Conservation (phyloP, 2,329 filamentous ascomycete species). For the Colletotrichum plurivorum region DNA sequence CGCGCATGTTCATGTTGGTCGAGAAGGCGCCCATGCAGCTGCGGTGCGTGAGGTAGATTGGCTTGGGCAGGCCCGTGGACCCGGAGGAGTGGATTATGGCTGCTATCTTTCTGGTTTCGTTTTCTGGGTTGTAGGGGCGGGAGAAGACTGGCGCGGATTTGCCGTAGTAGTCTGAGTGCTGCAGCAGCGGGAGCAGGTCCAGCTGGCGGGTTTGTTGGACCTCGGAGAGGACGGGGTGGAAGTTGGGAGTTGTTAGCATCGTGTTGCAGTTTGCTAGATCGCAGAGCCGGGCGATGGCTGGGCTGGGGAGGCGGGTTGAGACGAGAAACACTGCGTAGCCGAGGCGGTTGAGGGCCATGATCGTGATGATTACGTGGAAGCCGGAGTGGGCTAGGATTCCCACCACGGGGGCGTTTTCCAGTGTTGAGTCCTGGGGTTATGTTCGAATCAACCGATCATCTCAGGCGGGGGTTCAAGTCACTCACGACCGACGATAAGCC, state of each 20-base stretch:
- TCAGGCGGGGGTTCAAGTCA: not conserved
- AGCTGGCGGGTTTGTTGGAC: slow-evolving; percentile 2
- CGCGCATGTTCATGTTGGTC: slow-evolving; percentile 53
- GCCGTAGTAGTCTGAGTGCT: slow-evolving; percentile 4
- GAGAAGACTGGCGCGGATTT: not conserved
- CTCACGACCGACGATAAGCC: not conserved
- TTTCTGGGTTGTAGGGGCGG: not conserved
- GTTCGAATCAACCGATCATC: not conserved
- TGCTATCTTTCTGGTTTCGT: slow-evolving; percentile 12
- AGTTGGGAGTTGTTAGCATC: slow-evolving; percentile 15
- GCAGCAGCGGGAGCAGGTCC: not conserved
- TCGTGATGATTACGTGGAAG: slow-evolving; percentile 66
- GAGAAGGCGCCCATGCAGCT: slow-evolving; percentile 63
- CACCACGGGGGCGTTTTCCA: slow-evolving; percentile 54
- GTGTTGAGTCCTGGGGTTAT: not conserved
- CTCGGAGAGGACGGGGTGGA: slow-evolving; percentile 4
- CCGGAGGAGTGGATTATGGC: slow-evolving; percentile 56
- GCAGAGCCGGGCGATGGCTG: not conserved
- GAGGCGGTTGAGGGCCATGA: slow-evolving; percentile 66
- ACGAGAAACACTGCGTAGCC: slow-evolving; percentile 59
- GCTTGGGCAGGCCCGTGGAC: slow-evolving; percentile 73
- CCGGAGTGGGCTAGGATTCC: slow-evolving; percentile 65
- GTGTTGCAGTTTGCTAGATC: not conserved
- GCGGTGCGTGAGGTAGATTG: slow-evolving; percentile 70
- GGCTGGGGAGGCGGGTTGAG: slow-evolving; percentile 11